Percentiles rank a stretch among this genome's conserved stretches.
phyloP scores from a whole-genome alignment of 2,329 filamentous ascomycete genomes.

The Zalaria sp. region DNA sequence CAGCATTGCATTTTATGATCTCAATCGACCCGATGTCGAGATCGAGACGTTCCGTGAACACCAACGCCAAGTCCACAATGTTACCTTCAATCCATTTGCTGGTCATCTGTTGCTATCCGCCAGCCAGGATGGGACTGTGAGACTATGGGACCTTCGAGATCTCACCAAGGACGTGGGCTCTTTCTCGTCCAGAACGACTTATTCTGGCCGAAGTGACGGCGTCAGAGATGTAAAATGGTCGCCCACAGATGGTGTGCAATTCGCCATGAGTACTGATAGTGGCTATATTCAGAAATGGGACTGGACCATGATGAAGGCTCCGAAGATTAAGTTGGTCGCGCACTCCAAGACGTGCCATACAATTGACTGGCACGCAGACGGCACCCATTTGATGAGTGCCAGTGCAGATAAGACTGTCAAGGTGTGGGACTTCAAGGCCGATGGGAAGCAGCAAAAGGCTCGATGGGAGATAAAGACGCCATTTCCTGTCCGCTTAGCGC shows the following conservation, averaged over 20 bases:
- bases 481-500: conserved; percentile 46
- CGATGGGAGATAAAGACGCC: conserved; percentile 44
- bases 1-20: conserved; percentile 50
- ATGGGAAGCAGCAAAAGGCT: conserved; percentile 44
- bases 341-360: conserved; percentile 47
- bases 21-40: conserved; percentile 46
- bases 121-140: conserved; percentile 49
- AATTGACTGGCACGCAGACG: conserved; percentile 55
- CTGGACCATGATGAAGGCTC: conserved; percentile 40
- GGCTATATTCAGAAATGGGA: conserved; percentile 53
- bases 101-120: conserved; percentile 48
- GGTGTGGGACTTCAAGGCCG: conserved; percentile 48
- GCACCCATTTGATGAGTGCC: conserved; percentile 49
- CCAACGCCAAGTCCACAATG: conserved; percentile 48
- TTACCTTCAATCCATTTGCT: conserved; percentile 50
- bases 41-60: conserved; percentile 50
- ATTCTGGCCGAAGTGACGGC: conserved; percentile 43
- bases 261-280: conserved; percentile 51
- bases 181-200: conserved; percentile 41
- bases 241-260: conserved; percentile 45
- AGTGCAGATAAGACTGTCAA: conserved; percentile 47
- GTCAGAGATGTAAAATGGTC: conserved; percentile 53
- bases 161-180: conserved; percentile 36
- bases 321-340: conserved; percentile 46
- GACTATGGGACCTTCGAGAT: conserved; percentile 49